Percentiles rank a stretch among this genome's conserved stretches.
These are phyloP conservation scores for Microbotryum scabiosae DNA, from an alignment of 1,284 basidiomycete genomes.

Conservation along the genomic window DNA sequence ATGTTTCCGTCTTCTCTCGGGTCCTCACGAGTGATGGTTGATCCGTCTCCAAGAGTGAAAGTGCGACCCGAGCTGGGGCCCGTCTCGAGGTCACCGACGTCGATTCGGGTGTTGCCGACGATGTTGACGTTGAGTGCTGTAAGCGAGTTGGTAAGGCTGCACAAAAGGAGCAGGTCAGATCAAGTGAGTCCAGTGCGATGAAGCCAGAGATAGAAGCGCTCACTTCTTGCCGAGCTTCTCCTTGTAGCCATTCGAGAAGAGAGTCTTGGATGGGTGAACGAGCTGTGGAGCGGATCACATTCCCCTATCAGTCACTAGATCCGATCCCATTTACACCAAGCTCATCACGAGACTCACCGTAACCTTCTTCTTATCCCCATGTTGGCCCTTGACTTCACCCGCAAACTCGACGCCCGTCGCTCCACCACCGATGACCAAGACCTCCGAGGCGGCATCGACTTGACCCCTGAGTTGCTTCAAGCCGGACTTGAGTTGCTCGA, in stretches of 20 bases:
- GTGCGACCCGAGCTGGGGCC: conserved; percentile 33
- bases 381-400: conserved; percentile 35
- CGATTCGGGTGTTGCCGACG: conserved; percentile 38
- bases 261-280: conserved; percentile 25
- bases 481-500: conserved; percentile 7
- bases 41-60: conserved; percentile 29
- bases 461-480: conserved; percentile 18
- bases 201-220: no score
- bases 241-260: conserved; percentile 23
- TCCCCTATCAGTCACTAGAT: no score
- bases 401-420: conserved; percentile 45
- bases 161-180: no score
- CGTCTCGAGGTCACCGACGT: conserved; percentile 23
- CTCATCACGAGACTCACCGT: conserved; percentile 23
- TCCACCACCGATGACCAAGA: conserved; percentile 44
- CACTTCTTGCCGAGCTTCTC: conserved; percentile 12
- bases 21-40: conserved; percentile 35
- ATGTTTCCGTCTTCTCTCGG: no score
- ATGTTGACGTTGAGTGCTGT: conserved; percentile 38
- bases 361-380: conserved; percentile 30
- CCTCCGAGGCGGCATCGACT: conserved; percentile 35
- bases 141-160: conserved; percentile 35
- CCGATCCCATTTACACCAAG: no score
- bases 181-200: no score
- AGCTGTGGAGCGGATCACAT: conserved; percentile 15